Conservation (phyloP, 192 early-diverging fungal genomes). For the Backusella macrospora region DNA sequence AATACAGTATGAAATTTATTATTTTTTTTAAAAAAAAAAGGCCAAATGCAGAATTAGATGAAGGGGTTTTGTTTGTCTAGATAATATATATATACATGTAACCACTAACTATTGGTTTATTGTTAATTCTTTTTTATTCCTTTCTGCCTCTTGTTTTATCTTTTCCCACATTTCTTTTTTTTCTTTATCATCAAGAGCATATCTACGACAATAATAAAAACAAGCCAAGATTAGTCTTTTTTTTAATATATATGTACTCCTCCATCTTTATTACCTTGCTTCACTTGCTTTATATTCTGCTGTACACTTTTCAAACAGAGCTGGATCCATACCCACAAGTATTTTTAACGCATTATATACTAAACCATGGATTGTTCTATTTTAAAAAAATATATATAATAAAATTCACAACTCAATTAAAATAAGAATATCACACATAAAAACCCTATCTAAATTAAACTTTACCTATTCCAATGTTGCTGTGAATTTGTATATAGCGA, state of each 20-base stretch:
- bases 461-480: slow-evolving; percentile 95
- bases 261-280: slow-evolving; percentile 61
- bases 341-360: slow-evolving; percentile 97
- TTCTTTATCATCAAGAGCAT: neutral
- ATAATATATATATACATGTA: no score
- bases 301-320: slow-evolving; percentile 96
- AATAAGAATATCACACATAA: neutral
- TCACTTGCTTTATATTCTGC: slow-evolving; percentile 89
- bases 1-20: no score
- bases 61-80: no score
- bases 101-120: no score
- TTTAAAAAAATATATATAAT: neutral
- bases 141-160: neutral
- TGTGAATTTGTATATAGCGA: slow-evolving; percentile 93
- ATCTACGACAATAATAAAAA: neutral
- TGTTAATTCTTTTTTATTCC: neutral
- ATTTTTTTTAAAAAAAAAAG: no score
- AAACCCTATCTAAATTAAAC: no score
- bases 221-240: neutral
- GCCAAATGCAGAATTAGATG: no score
- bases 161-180: neutral
- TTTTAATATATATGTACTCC: no score
- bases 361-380: slow-evolving; percentile 95
- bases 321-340: slow-evolving; percentile 95
- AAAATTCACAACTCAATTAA: neutral